Conservation (phyloP, 805 yeast genomes). For the Saccharomycopsis synnaedendra region DNA sequence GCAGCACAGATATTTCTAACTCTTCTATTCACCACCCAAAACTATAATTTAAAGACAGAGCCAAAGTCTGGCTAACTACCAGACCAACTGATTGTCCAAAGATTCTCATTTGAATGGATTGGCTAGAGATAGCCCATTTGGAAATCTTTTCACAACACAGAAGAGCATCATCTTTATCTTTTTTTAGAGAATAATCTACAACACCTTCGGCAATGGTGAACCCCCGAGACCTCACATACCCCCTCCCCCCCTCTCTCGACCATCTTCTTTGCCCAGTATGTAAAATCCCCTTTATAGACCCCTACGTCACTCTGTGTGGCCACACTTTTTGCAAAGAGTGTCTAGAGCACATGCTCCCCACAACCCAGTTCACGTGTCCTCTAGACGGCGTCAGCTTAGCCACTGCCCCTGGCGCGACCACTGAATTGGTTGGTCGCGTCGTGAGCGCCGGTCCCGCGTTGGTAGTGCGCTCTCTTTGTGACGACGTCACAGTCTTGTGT, state of each 20-base stretch:
- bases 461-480: conserved; percentile 36
- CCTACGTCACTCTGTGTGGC: conserved; percentile 15
- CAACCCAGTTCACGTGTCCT: conserved; percentile 7
- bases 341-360: neutral
- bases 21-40: no score
- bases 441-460: conserved; percentile 26
- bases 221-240: neutral
- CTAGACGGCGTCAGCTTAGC: neutral
- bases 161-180: no score
- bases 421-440: neutral
- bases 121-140: no score
- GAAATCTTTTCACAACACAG: no score
- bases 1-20: no score
- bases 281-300: conserved; percentile 10
- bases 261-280: conserved; percentile 13
- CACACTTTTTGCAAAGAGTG: conserved; percentile 14
- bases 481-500: conserved; percentile 39
- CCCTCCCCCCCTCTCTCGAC: neutral
- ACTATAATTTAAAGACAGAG: no score
- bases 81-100: no score
- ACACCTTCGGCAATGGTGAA: neutral
- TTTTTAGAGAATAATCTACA: no score
- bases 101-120: no score
- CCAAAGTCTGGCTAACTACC: no score
- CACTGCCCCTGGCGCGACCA: no score